phyloP scores from a whole-genome alignment of 2,329 filamentous ascomycete species.

The Aspergillus quadrilineatus region DNA sequence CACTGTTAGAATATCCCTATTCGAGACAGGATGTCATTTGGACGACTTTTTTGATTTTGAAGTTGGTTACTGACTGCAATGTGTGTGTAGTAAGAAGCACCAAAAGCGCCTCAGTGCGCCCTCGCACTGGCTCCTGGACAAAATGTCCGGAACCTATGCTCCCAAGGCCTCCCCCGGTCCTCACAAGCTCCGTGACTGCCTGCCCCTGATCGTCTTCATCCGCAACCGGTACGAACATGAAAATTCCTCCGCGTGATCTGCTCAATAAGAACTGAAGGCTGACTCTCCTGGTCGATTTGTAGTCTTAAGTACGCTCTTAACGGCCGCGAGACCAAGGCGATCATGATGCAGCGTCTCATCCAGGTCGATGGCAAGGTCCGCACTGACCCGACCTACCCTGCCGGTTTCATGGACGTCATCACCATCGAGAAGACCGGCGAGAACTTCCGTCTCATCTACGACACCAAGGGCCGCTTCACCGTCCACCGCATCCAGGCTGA shows the following conservation, averaged over 20 bases:
- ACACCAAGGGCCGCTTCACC: conserved; percentile 99
- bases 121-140: conserved; percentile 99
- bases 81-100: conserved; percentile 81
- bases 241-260: not conserved
- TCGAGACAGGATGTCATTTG: not conserved
- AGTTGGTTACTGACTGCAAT: conserved; percentile 28
- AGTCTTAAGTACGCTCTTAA: conserved; percentile 99
- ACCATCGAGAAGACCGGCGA: conserved; percentile 99
- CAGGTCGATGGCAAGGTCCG: conserved; percentile 99
- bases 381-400: conserved; percentile 95
- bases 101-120: conserved; percentile 99
- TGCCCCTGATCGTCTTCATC: conserved; percentile 98
- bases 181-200: conserved; percentile 99
- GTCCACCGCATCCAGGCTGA: conserved; percentile 98
- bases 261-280: conserved; percentile 14
- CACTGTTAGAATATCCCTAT: not conserved
- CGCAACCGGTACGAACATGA: conserved; percentile 59
- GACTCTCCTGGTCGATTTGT: conserved; percentile 42
- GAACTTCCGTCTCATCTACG: conserved; percentile 99
- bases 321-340: conserved; percentile 93
- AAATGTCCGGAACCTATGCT: conserved; percentile 86
- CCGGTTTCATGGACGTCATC: conserved; percentile 99
- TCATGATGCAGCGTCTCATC: conserved; percentile 99
- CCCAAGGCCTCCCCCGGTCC: conserved; percentile 76
- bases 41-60: not conserved